Evolutionary conservation across 2,329 filamentous ascomycete species (phyloP), one percentile per base, ranked within the genome.

Genomic region (Emergomyces pasteurianus): DNA sequence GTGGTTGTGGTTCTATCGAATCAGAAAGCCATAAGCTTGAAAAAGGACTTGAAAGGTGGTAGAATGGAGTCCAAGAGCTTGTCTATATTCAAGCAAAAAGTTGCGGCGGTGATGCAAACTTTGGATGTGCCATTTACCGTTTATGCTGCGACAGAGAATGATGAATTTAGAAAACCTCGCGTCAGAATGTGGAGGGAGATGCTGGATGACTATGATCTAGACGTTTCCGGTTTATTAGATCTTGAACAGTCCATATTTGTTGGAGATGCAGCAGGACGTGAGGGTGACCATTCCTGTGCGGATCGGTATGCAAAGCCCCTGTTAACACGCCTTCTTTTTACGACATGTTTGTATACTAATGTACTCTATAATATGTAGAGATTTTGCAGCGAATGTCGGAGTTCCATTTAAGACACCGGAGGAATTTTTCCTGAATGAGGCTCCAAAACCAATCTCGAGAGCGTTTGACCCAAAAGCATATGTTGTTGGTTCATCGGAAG

Each of bases 331-430:
- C 53, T 50, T 50, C 46, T 8, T 8, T 52, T 40, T 8, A 59
- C 61, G 21, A 50, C 52, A 10, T 47, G 5, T 26, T 47, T 47
- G 12, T 12, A 23, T 54, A 47, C 60, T n/a, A 40, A 65, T 55
- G 49, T 60, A 56, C 62, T 57, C 49, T 56, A 54, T 28, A 46
- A 3, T 23, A 28, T 59, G 68, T 66, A 85, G 90, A 61, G 89
- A 96, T 68, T 87, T 97, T 67, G 92, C 94, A 2, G 80, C 86
- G 63, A 97, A 99, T 69, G 76, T 92, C 14, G 89, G 89, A 3
- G 83, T 99, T 65, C 71, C 77, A 14, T 99, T 92, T 72, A 78
- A 85, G 61, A 96, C 92, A 0, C 94, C 94, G 0, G 94, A 99
- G 70, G 92, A 96, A 72, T 96, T 87, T 75, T 97, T 97, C 70